Evolutionary conservation across 2,329 filamentous ascomycete genomes (phyloP).

Genomic region (Aphanoascus verrucosus): DNA sequence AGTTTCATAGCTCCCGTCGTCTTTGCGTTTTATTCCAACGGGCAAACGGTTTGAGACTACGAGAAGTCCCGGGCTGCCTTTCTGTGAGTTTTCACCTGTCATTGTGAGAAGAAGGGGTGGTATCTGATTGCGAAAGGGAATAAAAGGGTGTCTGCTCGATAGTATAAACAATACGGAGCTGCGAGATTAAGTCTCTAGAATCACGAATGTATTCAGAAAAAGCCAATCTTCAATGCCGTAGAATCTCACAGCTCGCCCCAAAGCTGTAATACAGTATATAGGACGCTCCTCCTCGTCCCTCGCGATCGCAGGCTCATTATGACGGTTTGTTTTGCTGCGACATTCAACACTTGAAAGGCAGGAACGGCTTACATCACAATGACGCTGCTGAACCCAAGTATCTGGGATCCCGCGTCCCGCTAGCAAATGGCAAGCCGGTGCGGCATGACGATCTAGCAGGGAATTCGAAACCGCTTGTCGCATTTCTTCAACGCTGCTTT

Average conservation of each 20-base stretch:
- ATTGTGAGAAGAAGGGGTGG: neutral
- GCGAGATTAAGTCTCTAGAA: no score
- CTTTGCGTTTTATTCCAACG: conserved; percentile 77
- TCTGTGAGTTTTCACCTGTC: neutral
- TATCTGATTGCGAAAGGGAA: neutral
- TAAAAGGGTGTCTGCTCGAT: neutral
- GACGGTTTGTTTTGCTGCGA: neutral
- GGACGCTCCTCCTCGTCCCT: neutral
- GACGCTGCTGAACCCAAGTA: conserved; percentile 2
- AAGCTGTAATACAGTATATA: neutral
- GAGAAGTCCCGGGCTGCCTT: conserved; percentile 28
- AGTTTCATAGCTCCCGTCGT: conserved; percentile 73
- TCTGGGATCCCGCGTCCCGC: neutral
- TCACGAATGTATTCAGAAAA: neutral
- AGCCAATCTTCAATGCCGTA: neutral
- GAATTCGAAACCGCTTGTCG: no score
- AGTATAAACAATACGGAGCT: neutral
- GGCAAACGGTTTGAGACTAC: conserved; percentile 86
- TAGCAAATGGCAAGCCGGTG: neutral
- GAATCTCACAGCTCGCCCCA: neutral
- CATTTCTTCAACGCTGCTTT: no score
- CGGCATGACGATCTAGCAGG: neutral
- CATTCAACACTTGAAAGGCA: neutral
- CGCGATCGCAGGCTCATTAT: neutral
- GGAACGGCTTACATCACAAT: conserved; percentile 9